phyloP scores from a whole-genome alignment of 306 rosid species.

The Macrotyloma uniflorum region DNA sequence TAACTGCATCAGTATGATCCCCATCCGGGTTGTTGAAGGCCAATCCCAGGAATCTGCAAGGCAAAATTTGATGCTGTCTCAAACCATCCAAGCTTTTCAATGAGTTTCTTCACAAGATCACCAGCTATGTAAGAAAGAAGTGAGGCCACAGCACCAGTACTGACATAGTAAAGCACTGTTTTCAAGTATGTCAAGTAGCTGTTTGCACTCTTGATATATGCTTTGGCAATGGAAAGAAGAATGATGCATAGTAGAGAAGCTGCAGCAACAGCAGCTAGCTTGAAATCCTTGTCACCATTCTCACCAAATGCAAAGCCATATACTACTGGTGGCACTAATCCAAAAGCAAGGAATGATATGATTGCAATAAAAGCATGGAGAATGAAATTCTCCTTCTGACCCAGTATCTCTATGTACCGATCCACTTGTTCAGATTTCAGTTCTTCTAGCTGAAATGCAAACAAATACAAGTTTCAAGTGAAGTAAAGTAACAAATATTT shows the following conservation, averaged over 20 bases:
- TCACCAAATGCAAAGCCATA: slow-evolving; percentile 72
- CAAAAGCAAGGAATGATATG: slow-evolving; percentile 69
- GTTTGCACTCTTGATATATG: slow-evolving; percentile 51
- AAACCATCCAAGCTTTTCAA: slow-evolving; percentile 62
- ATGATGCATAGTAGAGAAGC: slow-evolving; percentile 71
- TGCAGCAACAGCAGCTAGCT: slow-evolving; percentile 73
- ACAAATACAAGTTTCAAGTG: background rate
- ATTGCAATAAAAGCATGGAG: slow-evolving; percentile 61
- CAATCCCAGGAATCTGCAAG: slow-evolving; percentile 41
- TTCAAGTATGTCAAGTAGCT: slow-evolving; percentile 45
- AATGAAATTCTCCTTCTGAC: slow-evolving; percentile 54
- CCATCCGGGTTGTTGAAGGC: slow-evolving; percentile 27
- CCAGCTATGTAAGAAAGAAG: slow-evolving; percentile 68
- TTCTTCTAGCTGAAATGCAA: slow-evolving; percentile 57
- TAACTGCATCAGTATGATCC: slow-evolving; percentile 37
- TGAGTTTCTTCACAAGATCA: slow-evolving; percentile 42
- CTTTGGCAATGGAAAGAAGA: slow-evolving; percentile 67
- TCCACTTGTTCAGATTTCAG: slow-evolving; percentile 53
- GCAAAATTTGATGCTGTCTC: slow-evolving; percentile 28
- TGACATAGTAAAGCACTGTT: slow-evolving; percentile 53
- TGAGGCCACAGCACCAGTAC: slow-evolving; percentile 56
- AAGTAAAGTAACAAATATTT: background rate
- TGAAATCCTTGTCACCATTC: slow-evolving; percentile 58
- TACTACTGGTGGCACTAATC: slow-evolving; percentile 69
- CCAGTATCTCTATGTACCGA: slow-evolving; percentile 52